Evolutionary conservation across 2,329 filamentous ascomycete genomes (phyloP).

Genomic region (Trichoderma afroharzianum): DNA sequence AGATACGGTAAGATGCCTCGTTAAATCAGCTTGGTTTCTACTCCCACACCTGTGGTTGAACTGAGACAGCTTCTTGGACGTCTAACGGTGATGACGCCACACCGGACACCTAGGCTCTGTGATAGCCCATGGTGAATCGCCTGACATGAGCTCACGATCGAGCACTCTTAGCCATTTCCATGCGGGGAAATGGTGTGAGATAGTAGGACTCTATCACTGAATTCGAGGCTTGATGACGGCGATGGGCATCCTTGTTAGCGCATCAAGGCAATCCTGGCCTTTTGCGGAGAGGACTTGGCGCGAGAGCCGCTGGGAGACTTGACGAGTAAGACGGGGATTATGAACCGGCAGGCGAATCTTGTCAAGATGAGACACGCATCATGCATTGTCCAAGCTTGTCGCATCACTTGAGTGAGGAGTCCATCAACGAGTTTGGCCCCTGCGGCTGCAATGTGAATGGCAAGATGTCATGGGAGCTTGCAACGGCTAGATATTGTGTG

Average conservation of each 20-base stretch:
- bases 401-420: neutral
- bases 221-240: neutral
- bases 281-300: neutral
- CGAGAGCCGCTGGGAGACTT: neutral
- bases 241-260: neutral
- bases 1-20: neutral
- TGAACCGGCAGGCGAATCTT: neutral
- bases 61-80: neutral
- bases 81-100: neutral
- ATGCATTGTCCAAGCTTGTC: neutral
- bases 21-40: neutral
- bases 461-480: neutral
- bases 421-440: neutral
- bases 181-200: neutral
- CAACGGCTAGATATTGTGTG: no score
- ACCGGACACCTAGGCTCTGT: neutral
- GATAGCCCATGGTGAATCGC: neutral
- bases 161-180: neutral
- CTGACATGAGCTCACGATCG: neutral
- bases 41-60: neutral
- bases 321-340: neutral
- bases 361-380: neutral
- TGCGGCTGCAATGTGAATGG: neutral
- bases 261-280: neutral
- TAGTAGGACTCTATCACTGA: neutral